phyloP scores from a whole-genome alignment of 495 filamentous ascomycete species.

The Tuber aestivum region DNA sequence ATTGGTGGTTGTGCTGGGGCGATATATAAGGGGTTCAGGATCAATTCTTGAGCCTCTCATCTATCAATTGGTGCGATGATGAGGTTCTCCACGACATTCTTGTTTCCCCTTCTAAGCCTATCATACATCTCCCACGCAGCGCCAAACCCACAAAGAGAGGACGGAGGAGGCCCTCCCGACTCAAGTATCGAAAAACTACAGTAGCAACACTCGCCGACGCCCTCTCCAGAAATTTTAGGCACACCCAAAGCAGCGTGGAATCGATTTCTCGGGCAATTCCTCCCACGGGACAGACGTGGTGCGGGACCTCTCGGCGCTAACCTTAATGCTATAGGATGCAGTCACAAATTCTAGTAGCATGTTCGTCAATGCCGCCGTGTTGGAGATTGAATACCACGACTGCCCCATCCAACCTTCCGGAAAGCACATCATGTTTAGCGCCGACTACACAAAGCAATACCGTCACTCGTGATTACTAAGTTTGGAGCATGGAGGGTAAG shows the following conservation, averaged over 20 bases:
- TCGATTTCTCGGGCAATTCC: constrained; percentile 45
- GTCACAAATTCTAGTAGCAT: constrained; percentile 47
- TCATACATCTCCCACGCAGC: constrained; percentile 18
- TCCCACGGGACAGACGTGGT: constrained; percentile 50
- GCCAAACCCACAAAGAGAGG: constrained; percentile 6
- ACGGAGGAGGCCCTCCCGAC: not conserved
- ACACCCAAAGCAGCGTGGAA: constrained; percentile 44
- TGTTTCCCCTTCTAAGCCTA: constrained; percentile 6
- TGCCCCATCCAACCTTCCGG: constrained; percentile 46
- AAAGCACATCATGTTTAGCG: constrained; percentile 50
- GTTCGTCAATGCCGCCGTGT: constrained; percentile 44
- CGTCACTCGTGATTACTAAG: constrained; percentile 54
- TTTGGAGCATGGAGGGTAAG: constrained; percentile 50
- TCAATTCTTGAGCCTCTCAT: not conserved
- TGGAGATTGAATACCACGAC: constrained; percentile 38
- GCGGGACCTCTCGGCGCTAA: constrained; percentile 41
- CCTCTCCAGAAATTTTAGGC: constrained; percentile 41
- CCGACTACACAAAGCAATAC: constrained; percentile 56
- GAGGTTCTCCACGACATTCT: not conserved
- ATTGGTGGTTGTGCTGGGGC: not conserved
- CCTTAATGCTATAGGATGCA: constrained; percentile 50
- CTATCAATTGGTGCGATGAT: not conserved
- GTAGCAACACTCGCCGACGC: constrained; percentile 48
- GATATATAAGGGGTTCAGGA: not conserved
- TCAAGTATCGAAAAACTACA: constrained; percentile 38